Evolutionary conservation across 805 yeast species (phyloP).

Genomic region (Suhomyces prunicola): DNA sequence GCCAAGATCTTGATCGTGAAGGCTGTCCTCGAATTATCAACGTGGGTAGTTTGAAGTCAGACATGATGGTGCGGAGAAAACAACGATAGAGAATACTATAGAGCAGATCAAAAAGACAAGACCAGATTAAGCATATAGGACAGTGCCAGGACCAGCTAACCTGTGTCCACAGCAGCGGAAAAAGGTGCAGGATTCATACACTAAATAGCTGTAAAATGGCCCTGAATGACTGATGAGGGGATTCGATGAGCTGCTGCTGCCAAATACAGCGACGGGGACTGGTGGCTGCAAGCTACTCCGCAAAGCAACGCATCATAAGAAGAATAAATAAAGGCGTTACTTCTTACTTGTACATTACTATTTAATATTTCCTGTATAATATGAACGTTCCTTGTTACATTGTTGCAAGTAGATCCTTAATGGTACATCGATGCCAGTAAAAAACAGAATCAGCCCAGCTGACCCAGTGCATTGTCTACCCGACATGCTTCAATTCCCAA

Average conservation of each 20-base stretch:
- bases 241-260: background rate
- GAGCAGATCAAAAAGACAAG: background rate
- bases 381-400: background rate
- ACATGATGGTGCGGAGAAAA: constrained; percentile 36
- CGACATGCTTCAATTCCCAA: constrained; percentile 27
- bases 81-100: background rate
- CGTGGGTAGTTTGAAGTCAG: constrained; percentile 73
- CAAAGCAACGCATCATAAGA: background rate
- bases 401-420: background rate
- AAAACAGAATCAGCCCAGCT: background rate
- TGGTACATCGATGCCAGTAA: background rate
- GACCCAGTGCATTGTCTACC: constrained; percentile 8
- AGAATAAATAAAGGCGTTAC: background rate
- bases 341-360: background rate
- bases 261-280: background rate
- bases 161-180: too few relatives aligned
- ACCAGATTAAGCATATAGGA: background rate
- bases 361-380: background rate
- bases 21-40: constrained; percentile 89
- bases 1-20: constrained; percentile 75
- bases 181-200: too few relatives aligned
- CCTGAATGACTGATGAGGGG: background rate
- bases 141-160: background rate
- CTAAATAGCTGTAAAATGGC: background rate
- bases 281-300: background rate